Evolutionary conservation across 352 stramenopile genomes (phyloP).

Genomic region (Globisporangium echinulatum): DNA sequence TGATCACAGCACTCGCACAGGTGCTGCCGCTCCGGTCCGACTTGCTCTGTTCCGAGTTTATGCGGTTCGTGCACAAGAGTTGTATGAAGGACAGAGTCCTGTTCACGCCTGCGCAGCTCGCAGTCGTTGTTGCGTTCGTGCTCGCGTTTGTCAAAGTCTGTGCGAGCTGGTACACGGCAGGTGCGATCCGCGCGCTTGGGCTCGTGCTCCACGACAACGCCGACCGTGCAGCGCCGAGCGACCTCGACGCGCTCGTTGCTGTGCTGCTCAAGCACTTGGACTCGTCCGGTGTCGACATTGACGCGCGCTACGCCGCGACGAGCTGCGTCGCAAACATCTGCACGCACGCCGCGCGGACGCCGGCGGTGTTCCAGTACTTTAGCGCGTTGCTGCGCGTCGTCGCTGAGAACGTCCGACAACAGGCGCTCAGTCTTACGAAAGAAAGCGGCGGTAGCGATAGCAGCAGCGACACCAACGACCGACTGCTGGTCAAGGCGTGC

Average conservation of each 20-base stretch:
- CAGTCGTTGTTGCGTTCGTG: constrained; percentile 64
- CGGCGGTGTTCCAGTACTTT: constrained; percentile 66
- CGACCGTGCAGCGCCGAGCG: constrained; percentile 37
- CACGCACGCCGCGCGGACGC: constrained; percentile 55
- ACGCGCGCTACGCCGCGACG: constrained; percentile 81
- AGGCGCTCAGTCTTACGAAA: constrained; percentile 54
- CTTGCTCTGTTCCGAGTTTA: constrained; percentile 72
- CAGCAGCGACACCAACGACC: constrained; percentile 22
- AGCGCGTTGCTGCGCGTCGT: constrained; percentile 70
- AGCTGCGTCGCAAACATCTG: constrained; percentile 81
- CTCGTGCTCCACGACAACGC: constrained; percentile 77
- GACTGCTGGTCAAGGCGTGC: constrained; percentile 78
- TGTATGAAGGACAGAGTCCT: constrained; percentile 67
- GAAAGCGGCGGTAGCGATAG: constrained; percentile 18
- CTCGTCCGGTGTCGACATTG: constrained; percentile 71
- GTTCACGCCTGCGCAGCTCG: constrained; percentile 49
- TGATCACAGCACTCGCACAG: constrained; percentile 49
- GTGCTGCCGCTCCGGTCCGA: constrained; percentile 63
- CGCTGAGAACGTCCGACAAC: constrained; percentile 82
- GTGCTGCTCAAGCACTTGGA: constrained; percentile 72
- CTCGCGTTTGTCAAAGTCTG: constrained; percentile 72
- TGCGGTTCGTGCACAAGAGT: constrained; percentile 72
- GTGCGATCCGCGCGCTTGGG: constrained; percentile 60
- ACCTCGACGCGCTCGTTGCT: constrained; percentile 63
- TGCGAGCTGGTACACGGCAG: constrained; percentile 67